A percentile compares a stretch with the other conserved stretches of the same genome.
Evolutionary conservation across 768 basidiomycete species (phyloP).

Genomic region (Lactarius akahatsu): DNA sequence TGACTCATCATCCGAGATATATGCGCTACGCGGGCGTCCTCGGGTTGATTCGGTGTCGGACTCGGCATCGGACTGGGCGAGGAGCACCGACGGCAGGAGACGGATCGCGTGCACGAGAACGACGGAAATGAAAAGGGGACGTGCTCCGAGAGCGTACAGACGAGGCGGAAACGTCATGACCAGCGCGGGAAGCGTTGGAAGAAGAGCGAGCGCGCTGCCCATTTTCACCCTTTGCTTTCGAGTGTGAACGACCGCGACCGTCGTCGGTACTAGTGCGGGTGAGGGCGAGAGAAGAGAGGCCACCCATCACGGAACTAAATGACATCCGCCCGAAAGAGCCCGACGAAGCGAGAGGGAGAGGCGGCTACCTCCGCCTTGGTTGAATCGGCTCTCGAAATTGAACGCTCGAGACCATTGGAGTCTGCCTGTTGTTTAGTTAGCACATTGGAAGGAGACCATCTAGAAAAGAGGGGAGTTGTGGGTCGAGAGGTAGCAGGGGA

Average conservation of each 20-base stretch:
- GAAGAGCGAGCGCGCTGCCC: constrained; percentile 40
- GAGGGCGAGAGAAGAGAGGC: constrained; percentile 63
- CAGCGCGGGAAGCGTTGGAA: constrained; percentile 43
- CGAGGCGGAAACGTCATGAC: constrained; percentile 32
- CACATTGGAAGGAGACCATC: constrained; percentile 34
- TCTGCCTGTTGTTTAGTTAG: constrained; percentile 46
- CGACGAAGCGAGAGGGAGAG: constrained; percentile 36
- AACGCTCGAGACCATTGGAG: constrained; percentile 52
- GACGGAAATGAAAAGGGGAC: constrained; percentile 77
- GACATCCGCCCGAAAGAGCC: constrained; percentile 64
- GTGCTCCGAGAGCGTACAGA: constrained; percentile 66
- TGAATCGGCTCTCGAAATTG: constrained; percentile 33
- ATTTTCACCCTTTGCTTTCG: constrained; percentile 39
- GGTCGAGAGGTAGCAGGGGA: constrained; percentile 33
- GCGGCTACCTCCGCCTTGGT: constrained; percentile 26
- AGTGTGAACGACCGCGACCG: constrained; percentile 48
- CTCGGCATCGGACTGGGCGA: constrained; percentile 63
- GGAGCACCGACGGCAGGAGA: constrained; percentile 50
- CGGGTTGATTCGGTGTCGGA: constrained; percentile 53
- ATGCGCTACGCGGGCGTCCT: constrained; percentile 59
- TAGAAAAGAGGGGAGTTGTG: constrained; percentile 34
- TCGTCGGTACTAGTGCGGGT: constrained; percentile 44
- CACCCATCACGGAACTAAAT: constrained; percentile 68
- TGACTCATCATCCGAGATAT: constrained; percentile 67
- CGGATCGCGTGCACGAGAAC: constrained; percentile 58